Evolutionary conservation across 768 basidiomycete genomes (phyloP).

Genomic region (Naematelia aurantialba): DNA sequence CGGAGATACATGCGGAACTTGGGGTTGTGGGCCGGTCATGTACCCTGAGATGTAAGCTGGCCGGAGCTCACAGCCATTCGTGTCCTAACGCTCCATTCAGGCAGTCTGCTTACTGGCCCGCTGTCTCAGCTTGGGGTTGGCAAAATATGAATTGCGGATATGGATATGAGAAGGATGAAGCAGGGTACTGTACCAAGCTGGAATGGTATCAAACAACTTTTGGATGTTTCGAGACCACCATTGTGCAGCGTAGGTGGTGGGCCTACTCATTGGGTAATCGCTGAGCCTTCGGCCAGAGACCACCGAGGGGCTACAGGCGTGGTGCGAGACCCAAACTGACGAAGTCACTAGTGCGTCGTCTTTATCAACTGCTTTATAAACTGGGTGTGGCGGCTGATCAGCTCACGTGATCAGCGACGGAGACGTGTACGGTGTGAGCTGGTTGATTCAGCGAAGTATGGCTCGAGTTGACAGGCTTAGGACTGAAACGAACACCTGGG

Average conservation of each 20-base stretch:
- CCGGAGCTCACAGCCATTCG: not conserved
- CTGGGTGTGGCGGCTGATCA: not conserved
- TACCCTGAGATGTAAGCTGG: constrained; percentile 1
- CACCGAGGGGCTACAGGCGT: constrained; percentile 10
- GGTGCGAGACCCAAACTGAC: constrained; percentile 15
- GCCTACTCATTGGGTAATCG: not conserved
- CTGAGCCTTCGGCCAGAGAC: constrained; percentile 13
- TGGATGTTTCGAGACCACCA: constrained; percentile 37
- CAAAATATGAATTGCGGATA: constrained; percentile 32
- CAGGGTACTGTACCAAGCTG: constrained; percentile 18
- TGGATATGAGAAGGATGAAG: constrained; percentile 12
- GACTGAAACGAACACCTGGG: constrained; percentile 1
- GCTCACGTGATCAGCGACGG: constrained; percentile 7
- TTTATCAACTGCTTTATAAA: not conserved
- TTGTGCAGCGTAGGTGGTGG: constrained; percentile 22
- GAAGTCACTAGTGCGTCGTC: constrained; percentile 3
- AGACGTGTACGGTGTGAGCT: constrained; percentile 14
- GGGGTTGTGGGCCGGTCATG: constrained; percentile 34
- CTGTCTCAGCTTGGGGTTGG: constrained; percentile 21
- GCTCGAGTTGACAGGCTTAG: not conserved
- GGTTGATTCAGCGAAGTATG: not conserved
- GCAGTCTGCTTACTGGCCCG: constrained; percentile 24
- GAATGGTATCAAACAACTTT: constrained; percentile 23
- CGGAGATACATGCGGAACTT: constrained; percentile 25
- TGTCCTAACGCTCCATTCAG: no score